Base-by-base conservation (phyloP, 2,329 filamentous ascomycete species). In the Claviceps citrina region DNA sequence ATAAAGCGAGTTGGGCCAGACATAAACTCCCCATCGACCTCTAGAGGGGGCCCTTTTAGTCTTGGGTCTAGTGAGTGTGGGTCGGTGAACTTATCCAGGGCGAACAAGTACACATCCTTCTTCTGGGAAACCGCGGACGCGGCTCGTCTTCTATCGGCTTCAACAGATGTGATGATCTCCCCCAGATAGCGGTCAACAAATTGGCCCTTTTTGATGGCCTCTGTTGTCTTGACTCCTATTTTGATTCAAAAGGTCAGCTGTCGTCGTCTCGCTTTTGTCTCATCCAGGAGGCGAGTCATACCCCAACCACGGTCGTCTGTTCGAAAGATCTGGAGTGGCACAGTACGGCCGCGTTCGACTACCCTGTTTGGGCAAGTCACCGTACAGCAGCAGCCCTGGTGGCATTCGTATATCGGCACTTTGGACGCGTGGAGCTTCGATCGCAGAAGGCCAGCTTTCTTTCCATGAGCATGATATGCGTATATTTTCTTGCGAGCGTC, bases 171-270 rank as follows among this genome's bases (percentile, higher is more conserved):
- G 49, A 83, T 76, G 42, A 81, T 65, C 54, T 82, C 77, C 10
- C 84, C 84, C 7, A 86, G 67, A 51, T 91, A 93, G 7, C 71
- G 73, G 53, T 89, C 84, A 31, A 93, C 74, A 50, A 86, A 91
- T 47, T 87, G 81, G 3, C 84, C 84, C 46, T 70, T 67, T 40
- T 71, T 70, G 2, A 93, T 71, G 16, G 75, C 64, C 3, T 78
- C 65, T 4, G 70, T 69, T 44, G 76, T 78, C 7, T 75, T 69
- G 0, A 93, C 71, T 25, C 78, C 73, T 76, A 13, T 12, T 16
- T 13, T 3, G 8, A 13, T n/a, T 30, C 15, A 12, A 12, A 15
- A 12, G 4, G 24, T 41, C 15, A 41, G 28, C 20, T 10, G n/a
- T 15, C 15, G n/a, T 31, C 12, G 7, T 5, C 5, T 20, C 16